These are phyloP conservation scores for Gaeumannomyces tritici DNA, from an alignment of 2,329 filamentous ascomycete genomes.

Conservation along the genomic window DNA sequence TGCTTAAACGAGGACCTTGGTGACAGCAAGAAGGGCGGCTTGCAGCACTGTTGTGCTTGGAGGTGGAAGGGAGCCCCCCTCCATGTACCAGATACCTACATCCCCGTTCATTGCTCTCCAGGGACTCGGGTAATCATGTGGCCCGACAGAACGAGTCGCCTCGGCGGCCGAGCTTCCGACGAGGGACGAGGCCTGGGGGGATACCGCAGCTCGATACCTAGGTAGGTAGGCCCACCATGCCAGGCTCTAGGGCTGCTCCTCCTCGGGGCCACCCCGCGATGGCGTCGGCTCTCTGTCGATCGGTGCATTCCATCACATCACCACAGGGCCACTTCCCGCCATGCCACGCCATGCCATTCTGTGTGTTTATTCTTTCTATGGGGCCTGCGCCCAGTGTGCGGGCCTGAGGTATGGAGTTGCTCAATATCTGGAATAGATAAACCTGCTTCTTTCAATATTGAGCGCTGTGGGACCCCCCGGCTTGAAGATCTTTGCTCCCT, in stretches of 20 bases:
- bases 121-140: neutral
- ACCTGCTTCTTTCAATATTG: neutral
- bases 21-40: too few relatives aligned
- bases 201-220: neutral
- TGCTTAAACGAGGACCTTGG: too few relatives aligned
- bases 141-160: neutral
- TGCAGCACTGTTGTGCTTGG: too few relatives aligned
- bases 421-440: neutral
- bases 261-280: neutral
- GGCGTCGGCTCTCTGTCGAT: neutral
- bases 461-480: neutral
- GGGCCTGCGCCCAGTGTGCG: neutral
- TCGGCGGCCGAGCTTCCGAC: neutral
- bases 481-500: neutral
- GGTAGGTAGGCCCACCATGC: neutral
- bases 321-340: too few relatives aligned
- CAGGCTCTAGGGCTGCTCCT: neutral
- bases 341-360: neutral
- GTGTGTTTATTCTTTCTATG: neutral
- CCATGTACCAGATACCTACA: neutral
- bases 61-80: too few relatives aligned
- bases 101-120: neutral
- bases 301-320: neutral
- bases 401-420: neutral
- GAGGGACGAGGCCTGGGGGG: too few relatives aligned